These are phyloP conservation scores for Mortierella sp. DNA, from an alignment of 371 early-diverging fungal genomes.

Conservation along the genomic window DNA sequence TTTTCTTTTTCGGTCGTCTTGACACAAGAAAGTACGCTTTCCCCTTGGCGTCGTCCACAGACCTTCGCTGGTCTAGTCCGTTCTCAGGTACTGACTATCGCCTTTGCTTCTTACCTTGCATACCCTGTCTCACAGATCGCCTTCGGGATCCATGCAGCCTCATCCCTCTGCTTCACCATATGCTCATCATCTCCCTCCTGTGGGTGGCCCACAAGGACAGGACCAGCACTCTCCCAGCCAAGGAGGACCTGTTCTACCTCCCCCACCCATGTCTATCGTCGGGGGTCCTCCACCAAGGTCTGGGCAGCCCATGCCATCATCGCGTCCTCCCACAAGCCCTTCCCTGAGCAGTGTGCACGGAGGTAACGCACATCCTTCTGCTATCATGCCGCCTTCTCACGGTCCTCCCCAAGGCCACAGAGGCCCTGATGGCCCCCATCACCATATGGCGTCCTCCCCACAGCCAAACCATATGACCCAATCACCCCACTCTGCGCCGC, in stretches of 20 bases:
- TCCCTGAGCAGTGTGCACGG: slow-evolving; percentile 48
- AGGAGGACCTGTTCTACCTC: slow-evolving; percentile 53
- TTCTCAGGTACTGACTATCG: not conserved
- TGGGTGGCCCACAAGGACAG: slow-evolving; percentile 52
- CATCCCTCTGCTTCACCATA: slow-evolving; percentile 55
- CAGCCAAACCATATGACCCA: slow-evolving; percentile 49
- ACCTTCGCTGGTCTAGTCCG: not conserved
- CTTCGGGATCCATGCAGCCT: slow-evolving; percentile 58
- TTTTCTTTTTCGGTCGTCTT: not conserved
- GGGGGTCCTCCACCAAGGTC: slow-evolving; percentile 53
- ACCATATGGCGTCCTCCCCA: slow-evolving; percentile 57
- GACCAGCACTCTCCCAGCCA: slow-evolving; percentile 49
- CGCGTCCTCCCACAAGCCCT: slow-evolving; percentile 54
- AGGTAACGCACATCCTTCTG: slow-evolving; percentile 39
- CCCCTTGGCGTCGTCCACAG: not conserved
- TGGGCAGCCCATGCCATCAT: slow-evolving; percentile 50
- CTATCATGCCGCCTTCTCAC: slow-evolving; percentile 57
- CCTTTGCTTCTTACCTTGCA: not conserved
- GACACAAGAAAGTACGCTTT: not conserved
- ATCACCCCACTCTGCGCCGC: slow-evolving; percentile 51
- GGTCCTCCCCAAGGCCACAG: slow-evolving; percentile 52
- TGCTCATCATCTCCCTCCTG: slow-evolving; percentile 57
- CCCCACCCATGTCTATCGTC: slow-evolving; percentile 47
- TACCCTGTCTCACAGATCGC: slow-evolving; percentile 30
- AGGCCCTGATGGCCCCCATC: slow-evolving; percentile 46